phyloP scores from a whole-genome alignment of 805 yeast genomes.

The Candida boidinii region DNA sequence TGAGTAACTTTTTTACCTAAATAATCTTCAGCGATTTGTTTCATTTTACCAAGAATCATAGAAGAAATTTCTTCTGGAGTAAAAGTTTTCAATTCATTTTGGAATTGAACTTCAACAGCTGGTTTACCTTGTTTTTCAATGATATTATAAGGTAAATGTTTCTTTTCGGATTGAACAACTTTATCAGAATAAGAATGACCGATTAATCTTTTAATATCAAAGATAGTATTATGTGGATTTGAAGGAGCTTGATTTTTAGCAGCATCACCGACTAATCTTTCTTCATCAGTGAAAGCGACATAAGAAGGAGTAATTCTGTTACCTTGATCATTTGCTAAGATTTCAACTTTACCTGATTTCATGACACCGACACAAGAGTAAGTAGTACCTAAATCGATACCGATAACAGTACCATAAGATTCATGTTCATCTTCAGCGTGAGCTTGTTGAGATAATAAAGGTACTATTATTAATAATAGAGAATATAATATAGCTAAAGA shows the following conservation, averaged over 20 bases:
- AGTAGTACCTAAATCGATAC: conserved; percentile 96
- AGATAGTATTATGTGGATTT: conserved; percentile 89
- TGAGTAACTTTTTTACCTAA: conserved; percentile 78
- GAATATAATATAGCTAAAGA: conserved; percentile 18
- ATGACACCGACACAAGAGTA: conserved; percentile 93
- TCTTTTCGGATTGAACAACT: conserved; percentile 70
- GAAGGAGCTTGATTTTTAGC: conserved; percentile 98
- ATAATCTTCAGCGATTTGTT: conserved; percentile 84
- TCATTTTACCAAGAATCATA: conserved; percentile 89
- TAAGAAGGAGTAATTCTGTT: conserved; percentile 97
- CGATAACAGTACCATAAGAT: conserved; percentile 45
- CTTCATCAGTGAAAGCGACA: conserved; percentile 90
- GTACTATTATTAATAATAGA: conserved; percentile 18
- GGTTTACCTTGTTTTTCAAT: conserved; percentile 80
- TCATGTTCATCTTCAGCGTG: conserved; percentile 17
- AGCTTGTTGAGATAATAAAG: conserved; percentile 19
- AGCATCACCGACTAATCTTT: conserved; percentile 94
- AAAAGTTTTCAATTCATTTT: conserved; percentile 67
- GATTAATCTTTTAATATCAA: conserved; percentile 92
- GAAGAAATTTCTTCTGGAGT: conserved; percentile 94
- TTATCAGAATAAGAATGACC: conserved; percentile 76
- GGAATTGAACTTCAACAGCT: conserved; percentile 74
- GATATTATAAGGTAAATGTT: conserved; percentile 85
- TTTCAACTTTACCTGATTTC: conserved; percentile 61
- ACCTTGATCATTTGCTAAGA: conserved; percentile 96